phyloP scores from a whole-genome alignment of 2,329 filamentous ascomycete genomes.

The Sarocladiaceae sp. region DNA sequence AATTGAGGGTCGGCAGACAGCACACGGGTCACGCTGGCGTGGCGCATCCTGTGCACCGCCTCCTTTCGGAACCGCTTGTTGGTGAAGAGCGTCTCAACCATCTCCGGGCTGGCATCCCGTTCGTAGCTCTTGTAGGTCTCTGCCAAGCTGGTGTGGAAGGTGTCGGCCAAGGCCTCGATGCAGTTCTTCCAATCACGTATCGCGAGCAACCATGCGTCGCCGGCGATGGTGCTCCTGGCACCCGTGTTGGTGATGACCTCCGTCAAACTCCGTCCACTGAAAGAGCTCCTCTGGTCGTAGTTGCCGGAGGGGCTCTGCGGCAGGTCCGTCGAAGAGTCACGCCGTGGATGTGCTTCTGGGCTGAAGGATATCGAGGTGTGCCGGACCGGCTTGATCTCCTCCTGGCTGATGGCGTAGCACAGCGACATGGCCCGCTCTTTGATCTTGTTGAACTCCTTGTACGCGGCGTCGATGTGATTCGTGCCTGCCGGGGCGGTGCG shows the following conservation, averaged over 20 bases:
- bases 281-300: constrained; percentile 33
- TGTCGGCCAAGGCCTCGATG: constrained; percentile 36
- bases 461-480: constrained; percentile 38
- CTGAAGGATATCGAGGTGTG: neutral
- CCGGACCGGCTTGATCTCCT: constrained; percentile 28
- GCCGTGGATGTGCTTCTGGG: constrained; percentile 14
- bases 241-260: constrained; percentile 26
- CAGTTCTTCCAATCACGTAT: constrained; percentile 41
- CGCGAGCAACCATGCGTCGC: constrained; percentile 30
- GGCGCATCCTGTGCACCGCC: constrained; percentile 41
- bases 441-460: constrained; percentile 38
- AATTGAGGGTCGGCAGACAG: constrained; percentile 40
- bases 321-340: constrained; percentile 26
- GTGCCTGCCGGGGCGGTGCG: constrained; percentile 26
- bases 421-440: constrained; percentile 34
- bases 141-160: constrained; percentile 35
- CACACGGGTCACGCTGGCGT: constrained; percentile 37
- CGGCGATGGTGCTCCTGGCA: constrained; percentile 19
- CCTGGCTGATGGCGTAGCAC: constrained; percentile 35
- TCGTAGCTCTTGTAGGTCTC: constrained; percentile 43
- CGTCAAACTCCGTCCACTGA: constrained; percentile 30
- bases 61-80: constrained; percentile 37
- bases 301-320: constrained; percentile 24
- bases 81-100: constrained; percentile 37
- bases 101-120: constrained; percentile 35